These are phyloP conservation scores for Nakazawaea peltata DNA, from an alignment of 805 yeast genomes.

Conservation along the genomic window DNA sequence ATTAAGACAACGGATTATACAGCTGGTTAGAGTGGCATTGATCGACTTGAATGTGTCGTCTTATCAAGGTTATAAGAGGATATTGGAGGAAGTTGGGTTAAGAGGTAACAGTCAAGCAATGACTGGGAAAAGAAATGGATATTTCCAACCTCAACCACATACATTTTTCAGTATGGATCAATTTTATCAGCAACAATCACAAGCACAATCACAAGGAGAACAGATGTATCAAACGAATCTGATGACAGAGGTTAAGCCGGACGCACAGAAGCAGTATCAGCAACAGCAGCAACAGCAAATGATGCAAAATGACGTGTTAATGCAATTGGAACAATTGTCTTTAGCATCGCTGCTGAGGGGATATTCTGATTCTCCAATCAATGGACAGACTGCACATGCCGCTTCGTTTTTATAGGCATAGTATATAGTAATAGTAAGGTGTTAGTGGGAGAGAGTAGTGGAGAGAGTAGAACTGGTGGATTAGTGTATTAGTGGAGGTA, in stretches of 20 bases:
- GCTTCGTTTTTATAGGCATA: neutral
- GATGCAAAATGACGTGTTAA: constrained; percentile 15
- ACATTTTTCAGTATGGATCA: constrained; percentile 7
- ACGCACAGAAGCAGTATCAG: neutral
- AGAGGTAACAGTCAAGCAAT: constrained; percentile 11
- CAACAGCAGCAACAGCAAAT: constrained; percentile 2
- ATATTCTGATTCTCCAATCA: constrained; percentile 21
- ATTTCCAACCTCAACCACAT: constrained; percentile 1
- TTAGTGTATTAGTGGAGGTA: too few relatives aligned
- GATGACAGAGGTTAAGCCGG: neutral
- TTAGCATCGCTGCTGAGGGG: constrained; percentile 39
- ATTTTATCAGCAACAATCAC: constrained; percentile 5
- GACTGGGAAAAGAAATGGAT: constrained; percentile 1
- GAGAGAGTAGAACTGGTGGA: too few relatives aligned
- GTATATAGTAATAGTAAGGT: too few relatives aligned
- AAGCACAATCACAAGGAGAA: neutral
- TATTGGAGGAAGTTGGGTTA: constrained; percentile 89
- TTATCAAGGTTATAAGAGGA: constrained; percentile 69
- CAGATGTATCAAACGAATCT: neutral
- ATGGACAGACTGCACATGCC: neutral
- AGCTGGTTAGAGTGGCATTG: constrained; percentile 56
- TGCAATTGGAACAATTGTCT: constrained; percentile 39
- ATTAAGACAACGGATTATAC: constrained; percentile 47
- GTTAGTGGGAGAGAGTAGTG: neutral
- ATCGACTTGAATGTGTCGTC: constrained; percentile 47